Evolutionary conservation across 306 rosid genomes (phyloP).

Genomic region (Amphicarpaea edgeworthii): DNA sequence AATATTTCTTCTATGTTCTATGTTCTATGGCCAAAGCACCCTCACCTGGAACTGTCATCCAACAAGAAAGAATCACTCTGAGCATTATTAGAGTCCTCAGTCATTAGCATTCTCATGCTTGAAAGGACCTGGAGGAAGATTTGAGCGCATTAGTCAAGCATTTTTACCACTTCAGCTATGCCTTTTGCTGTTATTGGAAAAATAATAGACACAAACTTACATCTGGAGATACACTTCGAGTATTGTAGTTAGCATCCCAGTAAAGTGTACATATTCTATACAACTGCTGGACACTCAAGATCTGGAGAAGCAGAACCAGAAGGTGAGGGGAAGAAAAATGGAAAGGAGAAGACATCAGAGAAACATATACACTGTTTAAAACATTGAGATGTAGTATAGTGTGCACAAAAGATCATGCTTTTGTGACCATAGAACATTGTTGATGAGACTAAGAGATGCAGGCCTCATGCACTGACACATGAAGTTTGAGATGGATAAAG

Average conservation of each 20-base stretch:
- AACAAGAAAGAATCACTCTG: constrained; percentile 81
- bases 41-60: constrained; percentile 89
- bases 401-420: constrained; percentile 2
- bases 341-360: constrained; percentile 28
- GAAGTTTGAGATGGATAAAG: constrained; percentile 44
- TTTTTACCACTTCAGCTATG: constrained; percentile 32
- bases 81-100: constrained; percentile 80
- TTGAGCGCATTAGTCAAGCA: constrained; percentile 39
- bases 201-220: constrained; percentile 55
- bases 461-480: background rate
- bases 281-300: constrained; percentile 92
- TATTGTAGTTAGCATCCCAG: constrained; percentile 90
- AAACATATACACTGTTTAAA: background rate
- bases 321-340: background rate
- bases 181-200: constrained; percentile 16
- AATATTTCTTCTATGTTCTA: background rate
- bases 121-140: constrained; percentile 72
- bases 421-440: constrained; percentile 2
- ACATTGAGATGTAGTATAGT: background rate
- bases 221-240: constrained; percentile 88
- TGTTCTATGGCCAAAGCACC: too few relatives aligned
- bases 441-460: constrained; percentile 20
- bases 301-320: constrained; percentile 57
- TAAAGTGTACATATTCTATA: constrained; percentile 93
- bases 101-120: constrained; percentile 88